Evolutionary conservation across 352 stramenopile species (phyloP).

Genomic region (Pythium rhizo-oryzae): DNA sequence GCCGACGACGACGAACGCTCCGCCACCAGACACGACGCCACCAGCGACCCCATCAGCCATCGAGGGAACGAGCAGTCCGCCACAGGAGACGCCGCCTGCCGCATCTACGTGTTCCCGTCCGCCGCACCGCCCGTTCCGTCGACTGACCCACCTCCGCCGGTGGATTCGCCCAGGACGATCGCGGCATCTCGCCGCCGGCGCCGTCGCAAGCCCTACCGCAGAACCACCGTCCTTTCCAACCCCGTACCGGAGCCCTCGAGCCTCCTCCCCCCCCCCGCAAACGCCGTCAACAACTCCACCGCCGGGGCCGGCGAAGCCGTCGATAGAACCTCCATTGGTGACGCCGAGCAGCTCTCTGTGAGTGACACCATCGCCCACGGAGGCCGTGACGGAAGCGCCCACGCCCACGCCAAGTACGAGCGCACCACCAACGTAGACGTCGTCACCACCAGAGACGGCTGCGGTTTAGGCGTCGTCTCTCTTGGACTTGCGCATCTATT

Average conservation of each 20-base stretch:
- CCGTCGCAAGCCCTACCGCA: too few relatives aligned
- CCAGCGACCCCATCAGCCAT: slow-evolving; percentile 7
- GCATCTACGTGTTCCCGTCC: too few relatives aligned
- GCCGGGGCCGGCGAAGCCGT: too few relatives aligned
- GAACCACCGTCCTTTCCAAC: too few relatives aligned
- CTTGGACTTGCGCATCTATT: too few relatives aligned
- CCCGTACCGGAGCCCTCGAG: not conserved
- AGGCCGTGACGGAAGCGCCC: too few relatives aligned
- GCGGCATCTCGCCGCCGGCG: not conserved
- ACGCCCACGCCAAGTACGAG: not conserved
- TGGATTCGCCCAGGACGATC: not conserved
- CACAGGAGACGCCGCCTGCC: not conserved
- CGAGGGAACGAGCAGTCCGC: not conserved
- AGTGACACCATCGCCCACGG: not conserved
- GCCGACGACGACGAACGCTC: not conserved
- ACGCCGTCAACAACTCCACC: not conserved
- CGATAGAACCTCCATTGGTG: too few relatives aligned
- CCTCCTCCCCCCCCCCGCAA: too few relatives aligned
- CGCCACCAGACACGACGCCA: not conserved
- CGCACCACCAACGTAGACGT: too few relatives aligned
- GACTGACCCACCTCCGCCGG: too few relatives aligned
- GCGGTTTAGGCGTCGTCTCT: not conserved
- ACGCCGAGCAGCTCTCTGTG: not conserved
- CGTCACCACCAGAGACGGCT: too few relatives aligned
- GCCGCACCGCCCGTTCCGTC: not conserved